These are phyloP conservation scores for Trichoderma pleuroti DNA, from an alignment of 2,329 filamentous ascomycete species.

Conservation along the genomic window DNA sequence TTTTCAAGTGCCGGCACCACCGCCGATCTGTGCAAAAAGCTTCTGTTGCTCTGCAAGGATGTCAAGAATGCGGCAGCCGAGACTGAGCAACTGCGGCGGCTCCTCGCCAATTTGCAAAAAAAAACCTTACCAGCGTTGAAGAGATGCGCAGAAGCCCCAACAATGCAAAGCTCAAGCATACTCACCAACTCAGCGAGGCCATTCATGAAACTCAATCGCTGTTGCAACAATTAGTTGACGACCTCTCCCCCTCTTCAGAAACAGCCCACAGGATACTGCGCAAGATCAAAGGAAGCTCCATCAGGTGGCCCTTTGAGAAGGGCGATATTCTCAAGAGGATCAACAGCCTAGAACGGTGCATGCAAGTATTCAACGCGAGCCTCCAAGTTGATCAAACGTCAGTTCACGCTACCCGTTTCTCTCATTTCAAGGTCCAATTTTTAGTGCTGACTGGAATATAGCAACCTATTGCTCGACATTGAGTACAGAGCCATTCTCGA, in stretches of 20 bases:
- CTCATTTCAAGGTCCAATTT: too few relatives aligned
- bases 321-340: not conserved
- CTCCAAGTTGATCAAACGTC: not conserved
- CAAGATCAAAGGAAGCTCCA: not conserved
- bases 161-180: not conserved
- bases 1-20: not conserved
- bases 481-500: not conserved
- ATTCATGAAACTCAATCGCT: not conserved
- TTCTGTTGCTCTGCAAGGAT: not conserved
- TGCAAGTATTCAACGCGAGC: not conserved
- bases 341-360: not conserved
- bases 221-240: not conserved
- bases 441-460: not conserved
- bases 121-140: not conserved
- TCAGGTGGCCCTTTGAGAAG: not conserved
- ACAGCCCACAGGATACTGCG: not conserved
- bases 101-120: not conserved
- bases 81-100: not conserved
- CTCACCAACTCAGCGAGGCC: not conserved
- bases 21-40: not conserved
- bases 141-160: not conserved
- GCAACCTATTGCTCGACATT: not conserved
- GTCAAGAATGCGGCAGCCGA: not conserved
- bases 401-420: not conserved
- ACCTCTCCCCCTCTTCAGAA: not conserved